These are phyloP conservation scores for Tricholoma bakamatsutake DNA, from an alignment of 768 basidiomycete species.

Conservation along the genomic window DNA sequence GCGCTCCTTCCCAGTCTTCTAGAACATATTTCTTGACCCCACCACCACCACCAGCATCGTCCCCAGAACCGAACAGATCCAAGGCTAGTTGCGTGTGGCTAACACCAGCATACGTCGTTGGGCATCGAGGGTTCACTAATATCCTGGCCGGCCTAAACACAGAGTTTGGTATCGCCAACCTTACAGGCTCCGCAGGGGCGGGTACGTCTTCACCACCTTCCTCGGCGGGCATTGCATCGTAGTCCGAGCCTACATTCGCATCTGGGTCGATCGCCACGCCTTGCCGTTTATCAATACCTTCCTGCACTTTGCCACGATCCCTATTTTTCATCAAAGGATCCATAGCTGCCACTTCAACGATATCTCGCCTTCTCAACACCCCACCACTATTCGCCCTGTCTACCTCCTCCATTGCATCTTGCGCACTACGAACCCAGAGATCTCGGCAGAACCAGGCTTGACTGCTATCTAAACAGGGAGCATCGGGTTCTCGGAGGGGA, in stretches of 20 bases:
- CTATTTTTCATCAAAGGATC: slow-evolving; percentile 27
- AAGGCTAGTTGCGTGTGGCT: slow-evolving; percentile 94
- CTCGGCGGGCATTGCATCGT: slow-evolving; percentile 76
- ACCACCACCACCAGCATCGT: slow-evolving; percentile 39
- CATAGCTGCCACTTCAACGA: slow-evolving; percentile 30
- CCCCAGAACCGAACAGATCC: slow-evolving; percentile 86
- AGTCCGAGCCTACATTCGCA: slow-evolving; percentile 82
- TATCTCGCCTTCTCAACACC: slow-evolving; percentile 22
- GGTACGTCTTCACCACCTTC: slow-evolving; percentile 42
- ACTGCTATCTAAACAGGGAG: slow-evolving; percentile 88
- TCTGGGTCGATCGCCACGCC: slow-evolving; percentile 50
- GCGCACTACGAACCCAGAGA: slow-evolving; percentile 87
- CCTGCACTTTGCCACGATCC: slow-evolving; percentile 28
- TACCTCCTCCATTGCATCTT: slow-evolving; percentile 62
- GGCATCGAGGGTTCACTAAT: slow-evolving; percentile 91
- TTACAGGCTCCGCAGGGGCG: slow-evolving; percentile 28
- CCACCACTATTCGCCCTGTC: slow-evolving; percentile 35
- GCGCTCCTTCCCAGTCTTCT: slow-evolving; percentile 95
- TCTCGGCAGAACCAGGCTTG: slow-evolving; percentile 99
- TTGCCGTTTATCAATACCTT: slow-evolving; percentile 20
- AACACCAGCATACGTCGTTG: slow-evolving; percentile 97
- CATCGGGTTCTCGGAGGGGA: slow-evolving; percentile 63
- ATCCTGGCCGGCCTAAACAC: slow-evolving; percentile 87
- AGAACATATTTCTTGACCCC: slow-evolving; percentile 71
- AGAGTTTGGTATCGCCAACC: slow-evolving; percentile 76